A percentile compares a stretch with the other conserved stretches of the same genome.
Conservation (phyloP, 78 protist genomes). For the Dictyostelium brefeldianum region DNA sequence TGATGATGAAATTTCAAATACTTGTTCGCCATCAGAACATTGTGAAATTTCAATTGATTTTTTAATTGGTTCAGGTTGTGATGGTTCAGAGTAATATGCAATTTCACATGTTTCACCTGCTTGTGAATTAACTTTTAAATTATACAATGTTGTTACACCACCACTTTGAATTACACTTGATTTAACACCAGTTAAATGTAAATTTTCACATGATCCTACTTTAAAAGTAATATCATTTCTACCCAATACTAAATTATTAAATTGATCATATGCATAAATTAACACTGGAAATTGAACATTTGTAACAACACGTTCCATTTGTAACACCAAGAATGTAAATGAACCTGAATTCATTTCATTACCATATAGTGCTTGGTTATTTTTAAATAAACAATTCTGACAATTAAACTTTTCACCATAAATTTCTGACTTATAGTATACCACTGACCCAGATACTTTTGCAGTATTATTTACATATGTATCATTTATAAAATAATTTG, state of each 20-base stretch:
- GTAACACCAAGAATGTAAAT: not conserved
- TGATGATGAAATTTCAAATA: not conserved
- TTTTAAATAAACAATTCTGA: not conserved
- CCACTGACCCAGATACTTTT: not conserved
- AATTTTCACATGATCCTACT: not conserved
- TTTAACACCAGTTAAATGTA: not conserved
- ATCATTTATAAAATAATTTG: not conserved
- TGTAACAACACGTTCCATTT: not conserved
- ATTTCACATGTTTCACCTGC: not conserved
- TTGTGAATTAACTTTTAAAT: not conserved
- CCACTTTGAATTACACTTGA: not conserved
- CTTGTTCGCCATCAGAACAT: not conserved
- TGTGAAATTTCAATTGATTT: not conserved
- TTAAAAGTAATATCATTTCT: constrained; percentile 2
- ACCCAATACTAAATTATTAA: not conserved
- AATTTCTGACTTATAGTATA: not conserved
- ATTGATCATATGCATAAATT: constrained; percentile 5
- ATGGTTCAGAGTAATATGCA: not conserved
- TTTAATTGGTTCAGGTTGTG: not conserved
- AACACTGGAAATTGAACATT: not conserved
- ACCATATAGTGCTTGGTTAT: not conserved
- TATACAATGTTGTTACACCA: not conserved
- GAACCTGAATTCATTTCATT: not conserved
- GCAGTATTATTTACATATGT: not conserved
- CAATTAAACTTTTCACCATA: not conserved